Base-by-base conservation (phyloP, 257 asterid species). In the Petunia secreta region DNA sequence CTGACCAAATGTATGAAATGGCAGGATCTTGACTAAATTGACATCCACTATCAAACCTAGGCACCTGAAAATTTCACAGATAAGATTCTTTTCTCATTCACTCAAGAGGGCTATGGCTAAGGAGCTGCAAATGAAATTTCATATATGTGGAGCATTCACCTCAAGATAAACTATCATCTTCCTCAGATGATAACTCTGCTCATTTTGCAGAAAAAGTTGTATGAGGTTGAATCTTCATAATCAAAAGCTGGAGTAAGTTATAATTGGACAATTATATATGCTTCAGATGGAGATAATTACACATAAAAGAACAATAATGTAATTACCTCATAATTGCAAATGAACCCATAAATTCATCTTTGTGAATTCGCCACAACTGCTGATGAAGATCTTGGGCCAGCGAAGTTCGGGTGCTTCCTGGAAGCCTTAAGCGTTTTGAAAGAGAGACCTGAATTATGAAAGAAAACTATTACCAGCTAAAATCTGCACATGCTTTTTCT, bases 311-410 rank as follows among this genome's bases (percentile, higher is more conserved):
- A 67, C 5, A 53, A 7, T 7, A n/a, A 53, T n/a, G n/a, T n/a
- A n/a, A n/a, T n/a, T 14, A 93, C 99, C 99, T 93, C 99, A 95
- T 95, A 77, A 93, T 87, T 66, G 98, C 91, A 89, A 90, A 95
- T 67, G 92, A 91, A 82, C 96, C 15, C 88, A 87, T 88, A 39
- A 69, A 9, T 86, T 95, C 99, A 89, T 95, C 97, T 83, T 93
- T 95, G 87, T 95, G 97, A 76, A 95, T 89, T 85, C 96, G 89
- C 99, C 98, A 95, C 68, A 85, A 83, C 82, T 86, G 96, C 78
- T 84, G 87, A 71, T 37, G 78, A 54, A 93, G 91, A 88, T 89
- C 90, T 80, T 82, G 90, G 63, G 80, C 71, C 82, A 80, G 81
- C 63, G 97, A 87, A 83, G 83, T 84, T 80, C 82, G 78, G 83